These are phyloP conservation scores for Paracoccidioides brasiliensis DNA, from an alignment of 2,329 filamentous ascomycete species.

Conservation along the genomic window DNA sequence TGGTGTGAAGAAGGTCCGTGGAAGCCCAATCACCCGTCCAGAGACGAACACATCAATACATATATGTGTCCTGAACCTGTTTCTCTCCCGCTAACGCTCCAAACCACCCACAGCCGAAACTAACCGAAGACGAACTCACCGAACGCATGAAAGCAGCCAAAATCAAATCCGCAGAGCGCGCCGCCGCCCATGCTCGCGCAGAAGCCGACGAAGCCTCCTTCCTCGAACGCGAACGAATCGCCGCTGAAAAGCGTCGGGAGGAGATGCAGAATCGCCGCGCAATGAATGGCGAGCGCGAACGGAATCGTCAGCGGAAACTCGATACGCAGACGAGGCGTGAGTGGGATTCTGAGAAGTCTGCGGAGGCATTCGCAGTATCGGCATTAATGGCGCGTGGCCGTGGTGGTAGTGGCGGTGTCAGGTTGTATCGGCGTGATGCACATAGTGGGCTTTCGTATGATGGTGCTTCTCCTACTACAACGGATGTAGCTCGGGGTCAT, in stretches of 20 bases:
- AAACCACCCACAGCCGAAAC: conserved; percentile 36
- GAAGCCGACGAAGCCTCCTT: conserved; percentile 55
- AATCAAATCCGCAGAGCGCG: conserved; percentile 46
- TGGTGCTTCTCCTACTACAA: conserved; percentile 13
- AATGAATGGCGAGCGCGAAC: conserved; percentile 51
- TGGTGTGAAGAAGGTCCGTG: conserved; percentile 33
- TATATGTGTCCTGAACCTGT: too few relatives aligned
- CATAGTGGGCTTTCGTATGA: conserved; percentile 38
- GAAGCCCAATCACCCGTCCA: too few relatives aligned
- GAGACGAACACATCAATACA: too few relatives aligned
- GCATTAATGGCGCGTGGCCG: conserved; percentile 12
- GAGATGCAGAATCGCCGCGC: conserved; percentile 38
- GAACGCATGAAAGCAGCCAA: conserved; percentile 49
- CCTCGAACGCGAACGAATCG: conserved; percentile 48
- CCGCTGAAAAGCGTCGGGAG: conserved; percentile 42
- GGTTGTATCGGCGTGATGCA: conserved; percentile 38
- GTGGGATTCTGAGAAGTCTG: conserved; percentile 50
- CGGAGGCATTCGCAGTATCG: conserved; percentile 36
- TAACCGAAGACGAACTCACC: conserved; percentile 51
- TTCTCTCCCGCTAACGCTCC: too few relatives aligned
- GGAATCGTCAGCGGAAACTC: conserved; percentile 46
- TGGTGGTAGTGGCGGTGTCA: conserved; percentile 27
- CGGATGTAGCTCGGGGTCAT: conserved; percentile 10
- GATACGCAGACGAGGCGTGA: conserved; percentile 46
- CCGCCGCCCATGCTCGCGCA: conserved; percentile 50